phyloP scores from a whole-genome alignment of 225 moss, liverwort and hornwort species.

The Polytrichum commune region DNA sequence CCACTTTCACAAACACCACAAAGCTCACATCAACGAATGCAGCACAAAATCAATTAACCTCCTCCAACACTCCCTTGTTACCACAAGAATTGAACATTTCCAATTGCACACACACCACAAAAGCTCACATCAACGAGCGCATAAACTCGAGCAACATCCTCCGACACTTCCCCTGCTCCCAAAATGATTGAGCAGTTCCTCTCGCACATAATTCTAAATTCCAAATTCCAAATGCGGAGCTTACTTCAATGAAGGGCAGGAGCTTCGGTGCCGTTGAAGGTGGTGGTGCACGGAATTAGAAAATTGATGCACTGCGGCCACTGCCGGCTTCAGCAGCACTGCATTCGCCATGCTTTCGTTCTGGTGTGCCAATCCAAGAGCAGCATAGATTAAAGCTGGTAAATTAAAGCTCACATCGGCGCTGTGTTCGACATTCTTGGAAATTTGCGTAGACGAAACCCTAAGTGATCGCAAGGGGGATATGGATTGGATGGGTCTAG shows the following conservation, averaged over 20 bases:
- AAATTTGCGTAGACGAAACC: background rate
- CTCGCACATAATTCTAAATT: background rate
- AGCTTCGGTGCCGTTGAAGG: slow-evolving; percentile 24
- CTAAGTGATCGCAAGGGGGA: background rate
- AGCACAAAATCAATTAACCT: too few relatives aligned
- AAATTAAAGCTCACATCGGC: background rate
- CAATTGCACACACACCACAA: too few relatives aligned
- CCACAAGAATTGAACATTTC: too few relatives aligned
- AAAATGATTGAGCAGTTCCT: background rate
- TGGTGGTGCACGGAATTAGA: slow-evolving; percentile 18
- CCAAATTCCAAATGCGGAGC: background rate
- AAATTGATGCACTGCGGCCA: slow-evolving; percentile 7
- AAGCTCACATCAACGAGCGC: background rate
- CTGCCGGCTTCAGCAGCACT: slow-evolving; percentile 25
- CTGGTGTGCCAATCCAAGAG: background rate
- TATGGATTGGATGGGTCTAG: slow-evolving; percentile 11
- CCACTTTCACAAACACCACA: background rate
- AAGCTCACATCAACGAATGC: background rate
- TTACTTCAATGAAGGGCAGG: slow-evolving; percentile 17
- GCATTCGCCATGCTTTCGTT: slow-evolving; percentile 34
- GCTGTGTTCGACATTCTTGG: background rate
- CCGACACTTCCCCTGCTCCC: background rate
- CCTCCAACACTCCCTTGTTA: too few relatives aligned
- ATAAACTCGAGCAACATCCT: background rate
- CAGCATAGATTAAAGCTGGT: background rate